phyloP scores from a whole-genome alignment of 495 filamentous ascomycete species.

The Massariosphaeria phaeospora region DNA sequence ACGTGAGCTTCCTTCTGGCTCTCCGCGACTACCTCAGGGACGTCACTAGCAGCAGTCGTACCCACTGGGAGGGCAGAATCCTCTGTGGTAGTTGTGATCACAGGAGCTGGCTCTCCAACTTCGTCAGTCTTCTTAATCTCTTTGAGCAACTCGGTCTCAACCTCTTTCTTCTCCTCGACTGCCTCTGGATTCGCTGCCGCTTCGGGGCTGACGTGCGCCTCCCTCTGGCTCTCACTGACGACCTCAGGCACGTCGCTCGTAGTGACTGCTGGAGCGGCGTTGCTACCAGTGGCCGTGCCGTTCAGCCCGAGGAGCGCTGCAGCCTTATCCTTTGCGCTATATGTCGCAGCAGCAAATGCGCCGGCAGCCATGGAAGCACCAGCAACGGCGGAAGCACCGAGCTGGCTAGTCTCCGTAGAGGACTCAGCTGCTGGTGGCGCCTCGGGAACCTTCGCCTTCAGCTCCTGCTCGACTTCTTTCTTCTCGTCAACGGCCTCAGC shows the following conservation, averaged over 20 bases:
- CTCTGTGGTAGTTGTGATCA: conserved; percentile 23
- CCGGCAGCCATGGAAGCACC: conserved; percentile 9
- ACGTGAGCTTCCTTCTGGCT: conserved; percentile 27
- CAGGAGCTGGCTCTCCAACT: conserved; percentile 37
- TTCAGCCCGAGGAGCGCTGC: conserved; percentile 21
- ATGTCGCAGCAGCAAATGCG: conserved; percentile 12
- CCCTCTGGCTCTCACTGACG: conserved; percentile 62
- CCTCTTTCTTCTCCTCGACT: conserved; percentile 71
- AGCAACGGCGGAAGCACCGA: conserved; percentile 4
- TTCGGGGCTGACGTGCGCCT: conserved; percentile 55
- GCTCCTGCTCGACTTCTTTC: conserved; percentile 26
- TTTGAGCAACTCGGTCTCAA: conserved; percentile 48
- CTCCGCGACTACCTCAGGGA: conserved; percentile 27
- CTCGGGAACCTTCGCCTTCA: conserved; percentile 27
- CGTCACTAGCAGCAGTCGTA: conserved; percentile 56
- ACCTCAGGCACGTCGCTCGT: conserved; percentile 55
- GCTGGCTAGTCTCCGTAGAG: not conserved
- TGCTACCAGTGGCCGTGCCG: conserved; percentile 16
- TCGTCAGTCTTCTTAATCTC: conserved; percentile 28
- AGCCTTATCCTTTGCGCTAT: conserved; percentile 33
- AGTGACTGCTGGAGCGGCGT: no score
- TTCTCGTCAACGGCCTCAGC: conserved; percentile 28
- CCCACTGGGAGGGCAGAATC: conserved; percentile 60
- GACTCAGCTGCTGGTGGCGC: conserved; percentile 33
- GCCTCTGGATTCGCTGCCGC: conserved; percentile 54